These are phyloP conservation scores for Paradendryphiella salina DNA, from an alignment of 2,329 filamentous ascomycete genomes.

Conservation along the genomic window DNA sequence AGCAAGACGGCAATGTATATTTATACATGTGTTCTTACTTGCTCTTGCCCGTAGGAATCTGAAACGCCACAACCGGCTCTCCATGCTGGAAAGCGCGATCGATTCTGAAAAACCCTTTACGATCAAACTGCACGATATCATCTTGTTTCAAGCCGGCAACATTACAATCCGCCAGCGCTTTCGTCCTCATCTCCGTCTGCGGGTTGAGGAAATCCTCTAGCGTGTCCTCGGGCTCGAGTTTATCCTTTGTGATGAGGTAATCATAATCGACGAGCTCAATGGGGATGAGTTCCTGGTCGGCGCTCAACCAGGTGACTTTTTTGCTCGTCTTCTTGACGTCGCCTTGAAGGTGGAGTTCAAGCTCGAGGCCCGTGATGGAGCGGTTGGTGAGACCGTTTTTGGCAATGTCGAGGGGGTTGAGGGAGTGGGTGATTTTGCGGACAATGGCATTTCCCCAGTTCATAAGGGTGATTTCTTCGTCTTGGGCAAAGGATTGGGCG, in stretches of 20 bases:
- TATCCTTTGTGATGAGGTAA: conserved; percentile 93
- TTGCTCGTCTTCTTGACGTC: conserved; percentile 95
- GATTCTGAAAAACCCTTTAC: conserved; percentile 88
- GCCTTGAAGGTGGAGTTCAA: conserved; percentile 87
- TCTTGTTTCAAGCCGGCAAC: conserved; percentile 77
- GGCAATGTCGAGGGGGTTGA: conserved; percentile 50
- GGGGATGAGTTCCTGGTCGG: conserved; percentile 74
- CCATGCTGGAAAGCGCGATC: conserved; percentile 66
- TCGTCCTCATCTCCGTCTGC: conserved; percentile 72
- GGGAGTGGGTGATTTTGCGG: conserved; percentile 62
- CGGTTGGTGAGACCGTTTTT: conserved; percentile 49
- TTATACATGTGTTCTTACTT: conserved; percentile 25
- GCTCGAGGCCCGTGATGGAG: conserved; percentile 68
- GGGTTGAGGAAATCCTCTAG: conserved; percentile 82
- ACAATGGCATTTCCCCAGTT: conserved; percentile 92
- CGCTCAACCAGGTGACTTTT: conserved; percentile 93
- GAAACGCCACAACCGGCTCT: conserved; percentile 66
- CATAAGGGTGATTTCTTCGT: conserved; percentile 95
- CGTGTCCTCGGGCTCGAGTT: conserved; percentile 80
- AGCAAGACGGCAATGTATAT: too few species aligned
- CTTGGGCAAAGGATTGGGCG: conserved; percentile 75
- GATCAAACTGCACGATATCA: conserved; percentile 93
- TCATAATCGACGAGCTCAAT: conserved; percentile 94
- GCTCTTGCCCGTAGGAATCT: conserved; percentile 68
- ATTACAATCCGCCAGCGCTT: conserved; percentile 79